Evolutionary conservation across 805 yeast genomes (phyloP), one percentile per base, ranked within the genome.

Genomic region (Candida endomychidarum): DNA sequence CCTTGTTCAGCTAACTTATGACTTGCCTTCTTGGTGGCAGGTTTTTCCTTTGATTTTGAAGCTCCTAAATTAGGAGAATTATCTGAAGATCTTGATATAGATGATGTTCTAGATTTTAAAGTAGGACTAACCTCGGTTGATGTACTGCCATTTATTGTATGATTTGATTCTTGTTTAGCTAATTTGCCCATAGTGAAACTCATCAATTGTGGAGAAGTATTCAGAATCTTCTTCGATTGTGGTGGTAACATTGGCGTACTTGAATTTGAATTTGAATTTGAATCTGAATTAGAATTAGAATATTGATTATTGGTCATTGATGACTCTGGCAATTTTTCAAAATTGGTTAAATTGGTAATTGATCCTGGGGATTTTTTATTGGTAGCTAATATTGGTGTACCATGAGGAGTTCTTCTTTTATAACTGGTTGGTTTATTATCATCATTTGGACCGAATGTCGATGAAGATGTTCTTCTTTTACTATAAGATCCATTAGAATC

Each of bases 1-100:
- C 96, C 98, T 61, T 93, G 97, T 63, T 91, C 99, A 0, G 99
- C 98, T 11, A 87, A 74, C 58, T 91, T 90, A 61, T 91, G 99
- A 29, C 78, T 77, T 2, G 83, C 77, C 52, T 83, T 81, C 57
- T 84, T 83, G 20, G 75, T 70, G 7, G 63, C 40, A 20, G 59
- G 57, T 38, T 57, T 55, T 38, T 57, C 61, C 4, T 38, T 42
- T 15, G 43, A 47, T 14, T 42, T 41, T 4, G 25, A 18, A 5
- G 52, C 40, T 19, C 37, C 31, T 16, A 51, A 33, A 16, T 47
- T 45, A 2, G 64, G 63, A 3, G 60, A 55, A 29, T 52, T 45
- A n/a, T 51, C 52, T n/a, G 30, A 43, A 14, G 54, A 45, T 17
- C 47, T 45, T 6, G 49, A 45, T 9, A 41, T 31, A 3, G 51